Percentiles rank a stretch among this genome's conserved stretches.
phyloP scores from a whole-genome alignment of 257 asterid genomes.

The Rehmannia glutinosa region DNA sequence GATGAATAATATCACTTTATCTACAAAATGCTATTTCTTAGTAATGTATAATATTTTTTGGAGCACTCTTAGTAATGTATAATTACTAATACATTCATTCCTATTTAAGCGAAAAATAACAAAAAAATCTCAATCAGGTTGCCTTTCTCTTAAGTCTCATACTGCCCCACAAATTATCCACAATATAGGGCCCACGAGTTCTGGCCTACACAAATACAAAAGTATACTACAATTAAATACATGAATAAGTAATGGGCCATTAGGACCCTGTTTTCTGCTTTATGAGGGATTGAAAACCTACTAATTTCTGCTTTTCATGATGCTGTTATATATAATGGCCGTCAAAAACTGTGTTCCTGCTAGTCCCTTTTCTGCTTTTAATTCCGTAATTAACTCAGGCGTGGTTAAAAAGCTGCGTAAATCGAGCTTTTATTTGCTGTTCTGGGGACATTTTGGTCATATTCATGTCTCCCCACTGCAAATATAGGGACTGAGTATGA shows the following conservation, averaged over 20 bases:
- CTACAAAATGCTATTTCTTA: too few species aligned
- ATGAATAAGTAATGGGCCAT: conserved; percentile 3
- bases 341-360: neutral
- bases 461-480: too few species aligned
- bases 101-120: neutral
- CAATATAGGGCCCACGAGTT: conserved; percentile 29
- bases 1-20: too few species aligned
- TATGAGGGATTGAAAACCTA: conserved; percentile 10
- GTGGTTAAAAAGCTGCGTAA: conserved; percentile 24
- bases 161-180: conserved; percentile 31
- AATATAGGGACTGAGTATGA: too few species aligned
- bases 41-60: too few species aligned
- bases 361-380: neutral
- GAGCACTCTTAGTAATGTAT: too few species aligned
- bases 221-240: neutral
- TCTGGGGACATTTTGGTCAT: conserved; percentile 5
- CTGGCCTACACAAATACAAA: conserved; percentile 19
- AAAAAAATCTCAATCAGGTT: neutral
- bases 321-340: conserved; percentile 25
- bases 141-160: neutral
- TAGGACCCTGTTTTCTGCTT: conserved; percentile 27
- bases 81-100: too few species aligned
- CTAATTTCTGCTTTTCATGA: conserved; percentile 29
- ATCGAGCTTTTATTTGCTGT: neutral
- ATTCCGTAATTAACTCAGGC: conserved; percentile 41